phyloP scores from a whole-genome alignment of 768 basidiomycete species.

The Hirschioporus abietinus region DNA sequence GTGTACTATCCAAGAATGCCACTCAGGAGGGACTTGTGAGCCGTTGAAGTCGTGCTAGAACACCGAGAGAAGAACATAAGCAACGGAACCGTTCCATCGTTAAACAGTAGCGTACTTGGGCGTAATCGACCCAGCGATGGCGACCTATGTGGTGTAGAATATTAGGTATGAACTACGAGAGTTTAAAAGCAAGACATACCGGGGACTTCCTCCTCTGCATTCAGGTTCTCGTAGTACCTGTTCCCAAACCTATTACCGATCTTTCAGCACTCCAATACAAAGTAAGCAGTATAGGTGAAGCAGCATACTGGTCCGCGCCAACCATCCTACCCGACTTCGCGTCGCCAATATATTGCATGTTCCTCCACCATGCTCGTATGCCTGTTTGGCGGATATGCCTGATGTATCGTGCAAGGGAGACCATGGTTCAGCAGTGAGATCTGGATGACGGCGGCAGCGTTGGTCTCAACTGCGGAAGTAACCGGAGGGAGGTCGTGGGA shows the following conservation, averaged over 20 bases:
- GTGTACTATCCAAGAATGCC: slow-evolving; percentile 94
- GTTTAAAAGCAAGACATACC: slow-evolving; percentile 40
- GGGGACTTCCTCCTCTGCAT: slow-evolving; percentile 82
- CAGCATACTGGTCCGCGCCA: slow-evolving; percentile 78
- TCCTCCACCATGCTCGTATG: slow-evolving; percentile 82
- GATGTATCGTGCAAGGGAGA: slow-evolving; percentile 70
- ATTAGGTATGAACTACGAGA: neutral
- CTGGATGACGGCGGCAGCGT: neutral
- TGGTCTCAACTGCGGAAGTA: neutral
- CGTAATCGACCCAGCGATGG: slow-evolving; percentile 94
- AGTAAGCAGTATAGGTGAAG: neutral
- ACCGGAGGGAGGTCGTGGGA: neutral
- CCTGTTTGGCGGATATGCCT: slow-evolving; percentile 74
- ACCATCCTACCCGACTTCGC: slow-evolving; percentile 78
- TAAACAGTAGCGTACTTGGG: slow-evolving; percentile 51
- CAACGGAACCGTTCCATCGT: slow-evolving; percentile 2
- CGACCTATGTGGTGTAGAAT: slow-evolving; percentile 50
- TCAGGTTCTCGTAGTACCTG: slow-evolving; percentile 89
- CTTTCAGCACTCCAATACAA: slow-evolving; percentile 5
- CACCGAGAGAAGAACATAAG: slow-evolving; percentile 6
- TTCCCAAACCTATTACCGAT: slow-evolving; percentile 75
- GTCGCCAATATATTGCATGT: slow-evolving; percentile 91
- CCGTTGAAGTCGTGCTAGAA: slow-evolving; percentile 78
- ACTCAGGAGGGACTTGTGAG: slow-evolving; percentile 92
- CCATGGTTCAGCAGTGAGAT: slow-evolving; percentile 37